Conservation (phyloP, 306 rosid species). For the Benincasa hispida region DNA sequence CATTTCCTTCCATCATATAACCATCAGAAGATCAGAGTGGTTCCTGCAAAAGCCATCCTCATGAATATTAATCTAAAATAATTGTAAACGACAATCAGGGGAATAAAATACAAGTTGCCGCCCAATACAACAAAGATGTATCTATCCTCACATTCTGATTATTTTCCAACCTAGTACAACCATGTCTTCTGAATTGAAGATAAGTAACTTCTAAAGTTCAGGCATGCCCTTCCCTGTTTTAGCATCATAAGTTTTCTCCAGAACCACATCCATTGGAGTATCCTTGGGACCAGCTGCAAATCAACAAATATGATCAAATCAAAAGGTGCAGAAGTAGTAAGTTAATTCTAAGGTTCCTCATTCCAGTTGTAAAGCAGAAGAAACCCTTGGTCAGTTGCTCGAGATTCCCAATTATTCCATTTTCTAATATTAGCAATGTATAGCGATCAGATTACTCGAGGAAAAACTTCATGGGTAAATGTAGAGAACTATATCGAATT, state of each 20-base stretch:
- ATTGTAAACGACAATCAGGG: background rate
- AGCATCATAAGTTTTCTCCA: constrained; percentile 68
- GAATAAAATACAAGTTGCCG: background rate
- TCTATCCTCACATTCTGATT: background rate
- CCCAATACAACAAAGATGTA: background rate
- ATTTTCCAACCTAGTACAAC: background rate
- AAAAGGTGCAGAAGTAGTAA: background rate
- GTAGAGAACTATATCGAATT: background rate
- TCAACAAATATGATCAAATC: constrained; percentile 4
- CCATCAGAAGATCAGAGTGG: background rate
- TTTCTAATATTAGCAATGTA: background rate
- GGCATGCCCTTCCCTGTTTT: constrained; percentile 91
- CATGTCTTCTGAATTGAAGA: background rate
- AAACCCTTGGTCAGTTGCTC: background rate
- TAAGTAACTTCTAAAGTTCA: constrained; percentile 32
- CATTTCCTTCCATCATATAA: background rate
- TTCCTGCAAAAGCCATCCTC: background rate
- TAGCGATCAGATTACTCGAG: background rate
- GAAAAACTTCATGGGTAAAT: background rate
- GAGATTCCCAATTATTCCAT: too few relatives aligned
- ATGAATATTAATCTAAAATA: background rate
- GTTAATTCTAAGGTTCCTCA: background rate
- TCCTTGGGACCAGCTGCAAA: constrained; percentile 88
- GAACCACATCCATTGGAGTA: constrained; percentile 55
- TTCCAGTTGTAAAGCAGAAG: too few relatives aligned